Percentiles rank a stretch among this genome's conserved stretches.
Evolutionary conservation across 768 basidiomycete genomes (phyloP).

Genomic region (Tylopilus sp.): DNA sequence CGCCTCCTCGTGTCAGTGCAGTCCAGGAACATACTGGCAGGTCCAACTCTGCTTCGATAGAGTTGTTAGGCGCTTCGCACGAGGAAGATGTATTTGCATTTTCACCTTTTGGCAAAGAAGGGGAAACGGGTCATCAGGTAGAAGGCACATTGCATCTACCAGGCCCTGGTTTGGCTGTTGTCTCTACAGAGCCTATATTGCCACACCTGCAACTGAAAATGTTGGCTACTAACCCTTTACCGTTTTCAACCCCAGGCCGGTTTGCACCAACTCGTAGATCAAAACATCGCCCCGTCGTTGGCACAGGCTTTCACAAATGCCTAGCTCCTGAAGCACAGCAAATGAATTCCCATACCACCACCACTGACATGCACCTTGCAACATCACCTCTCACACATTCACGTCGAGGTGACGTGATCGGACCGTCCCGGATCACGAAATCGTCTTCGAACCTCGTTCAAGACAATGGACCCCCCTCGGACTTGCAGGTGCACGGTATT

Average conservation of each 20-base stretch:
- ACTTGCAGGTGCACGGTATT: slow-evolving; percentile 6
- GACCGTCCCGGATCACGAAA: slow-evolving; percentile 1
- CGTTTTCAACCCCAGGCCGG: slow-evolving; percentile 26
- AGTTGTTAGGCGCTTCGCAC: slow-evolving; percentile 2
- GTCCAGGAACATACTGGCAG: background rate
- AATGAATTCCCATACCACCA: slow-evolving; percentile 7
- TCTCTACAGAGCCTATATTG: background rate
- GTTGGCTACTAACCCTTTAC: background rate
- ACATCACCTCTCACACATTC: slow-evolving; percentile 9
- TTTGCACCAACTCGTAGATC: slow-evolving; percentile 13
- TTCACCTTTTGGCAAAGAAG: slow-evolving; percentile 22
- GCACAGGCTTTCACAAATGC: slow-evolving; percentile 2
- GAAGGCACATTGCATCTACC: background rate
- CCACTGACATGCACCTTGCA: slow-evolving; percentile 11
- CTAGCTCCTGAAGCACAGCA: slow-evolving; percentile 8
- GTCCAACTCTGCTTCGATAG: background rate
- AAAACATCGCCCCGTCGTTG: background rate
- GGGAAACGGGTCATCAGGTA: slow-evolving; percentile 1
- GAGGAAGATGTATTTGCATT: slow-evolving; percentile 28
- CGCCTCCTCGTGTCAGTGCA: slow-evolving; percentile 13
- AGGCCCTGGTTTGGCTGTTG: background rate
- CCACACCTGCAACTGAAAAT: background rate
- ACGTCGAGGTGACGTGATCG: slow-evolving; percentile 16
- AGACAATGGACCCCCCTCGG: slow-evolving; percentile 11
- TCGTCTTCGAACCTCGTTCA: slow-evolving; percentile 7